Evolutionary conservation across 345 rosid genomes (phyloP), one percentile per base, ranked within the genome.

Genomic region (Pelargonium nanum): DNA sequence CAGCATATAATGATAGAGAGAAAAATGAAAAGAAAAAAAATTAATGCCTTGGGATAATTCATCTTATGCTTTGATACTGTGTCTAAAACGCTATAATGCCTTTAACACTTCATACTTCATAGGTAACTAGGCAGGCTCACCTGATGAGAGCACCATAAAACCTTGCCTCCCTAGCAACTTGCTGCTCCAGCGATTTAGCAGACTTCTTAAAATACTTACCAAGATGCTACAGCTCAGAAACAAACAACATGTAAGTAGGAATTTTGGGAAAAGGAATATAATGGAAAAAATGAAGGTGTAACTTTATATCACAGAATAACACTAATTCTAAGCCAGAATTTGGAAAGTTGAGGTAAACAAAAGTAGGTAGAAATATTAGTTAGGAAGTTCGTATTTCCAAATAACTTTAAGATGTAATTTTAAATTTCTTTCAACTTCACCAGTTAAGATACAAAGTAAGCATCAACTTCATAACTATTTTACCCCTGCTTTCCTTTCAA

Each of bases 81-180:
- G 45, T 34, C 45, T 15, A 34, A 34, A 10, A 10, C 45, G 12
- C 45, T 10, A 3, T 34, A 34, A 15, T 1, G 12, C 12, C 13
- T 34, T 34, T 4, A 34, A 34, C 45, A 34, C 45, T 34, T 34
- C 45, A 34, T 34, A 34, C 45, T 34, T 34, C 45, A 34, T 34
- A 34, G 45, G 45, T 34, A 34, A 34, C 45, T 34, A 52, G 66
- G 53, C 26, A 59, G 24, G 22, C 75, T 28, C 60, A 89, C 98
- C 97, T 85, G 75, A 92, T 87, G 59, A 92, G 78, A 68, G 98
- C 97, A 51, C 97, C 98, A 68, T 92, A 92, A 75, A 92, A 92
- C 67, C 88, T 89, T 72, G 98, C 96, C 73, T 92, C 97, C 34
- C 83, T 80, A 45, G 85, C 75, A 59, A 92, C 69, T 72, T 89